Percentiles rank a stretch among this genome's conserved stretches.
Conservation (phyloP, 2,329 filamentous ascomycete species). For the Penicillium sp. region DNA sequence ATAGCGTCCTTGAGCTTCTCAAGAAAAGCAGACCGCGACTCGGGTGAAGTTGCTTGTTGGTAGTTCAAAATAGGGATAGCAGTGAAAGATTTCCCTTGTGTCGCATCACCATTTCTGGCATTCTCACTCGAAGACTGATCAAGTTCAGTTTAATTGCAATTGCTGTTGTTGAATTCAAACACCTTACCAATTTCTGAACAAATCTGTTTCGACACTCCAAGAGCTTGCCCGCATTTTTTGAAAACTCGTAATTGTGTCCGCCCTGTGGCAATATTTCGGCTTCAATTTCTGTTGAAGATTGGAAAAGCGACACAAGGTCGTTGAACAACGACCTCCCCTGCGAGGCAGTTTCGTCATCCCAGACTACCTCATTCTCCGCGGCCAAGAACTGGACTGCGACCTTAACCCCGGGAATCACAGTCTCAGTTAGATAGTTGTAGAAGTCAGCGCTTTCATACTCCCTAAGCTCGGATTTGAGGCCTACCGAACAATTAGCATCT, state of each 20-base stretch:
- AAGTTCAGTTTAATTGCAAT: background rate
- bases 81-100: background rate
- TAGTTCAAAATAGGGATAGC: background rate
- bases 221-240: background rate
- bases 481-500: background rate
- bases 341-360: background rate
- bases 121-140: background rate
- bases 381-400: constrained; percentile 6
- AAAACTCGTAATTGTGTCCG: constrained; percentile 6
- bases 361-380: constrained; percentile 4
- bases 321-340: background rate
- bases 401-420: constrained; percentile 3
- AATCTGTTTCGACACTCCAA: constrained; percentile 1
- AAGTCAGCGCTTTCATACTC: constrained; percentile 1
- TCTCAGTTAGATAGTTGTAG: constrained; percentile 2
- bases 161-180: background rate
- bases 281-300: background rate
- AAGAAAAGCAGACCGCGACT: background rate
- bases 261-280: background rate
- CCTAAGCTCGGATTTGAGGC: background rate
- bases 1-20: background rate
- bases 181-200: constrained; percentile 4
- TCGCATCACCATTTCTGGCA: background rate
- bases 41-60: background rate
- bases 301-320: constrained; percentile 1